Conservation (phyloP, 176 grass and related monocot genomes). For the Cocos nucifera region DNA sequence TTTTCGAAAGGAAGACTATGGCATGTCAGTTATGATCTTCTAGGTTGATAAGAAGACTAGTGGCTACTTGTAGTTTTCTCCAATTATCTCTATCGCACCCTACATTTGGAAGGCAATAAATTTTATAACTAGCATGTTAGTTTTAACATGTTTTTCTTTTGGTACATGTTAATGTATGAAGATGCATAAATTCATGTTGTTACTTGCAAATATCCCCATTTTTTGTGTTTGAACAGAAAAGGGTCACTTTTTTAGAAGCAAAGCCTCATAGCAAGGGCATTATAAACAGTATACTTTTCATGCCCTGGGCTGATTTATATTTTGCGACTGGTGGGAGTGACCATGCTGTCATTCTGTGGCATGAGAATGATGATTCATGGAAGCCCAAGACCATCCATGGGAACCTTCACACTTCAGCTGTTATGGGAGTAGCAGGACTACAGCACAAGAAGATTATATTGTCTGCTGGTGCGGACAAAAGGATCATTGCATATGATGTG, state of each 20-base stretch:
- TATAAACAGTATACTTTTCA: constrained; percentile 88
- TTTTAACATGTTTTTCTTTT: no score
- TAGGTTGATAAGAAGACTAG: no score
- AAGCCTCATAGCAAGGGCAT: constrained; percentile 85
- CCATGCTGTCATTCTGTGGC: constrained; percentile 81
- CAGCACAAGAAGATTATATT: constrained; percentile 71
- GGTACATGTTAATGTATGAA: no score
- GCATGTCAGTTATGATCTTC: no score
- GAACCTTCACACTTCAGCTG: constrained; percentile 73
- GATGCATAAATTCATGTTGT: no score
- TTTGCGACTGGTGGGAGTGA: constrained; percentile 78
- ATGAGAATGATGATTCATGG: constrained; percentile 62
- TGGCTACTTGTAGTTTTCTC: no score
- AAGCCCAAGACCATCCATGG: constrained; percentile 62
- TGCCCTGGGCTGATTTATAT: constrained; percentile 69
- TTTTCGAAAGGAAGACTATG: no score
- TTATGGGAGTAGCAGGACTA: constrained; percentile 75
- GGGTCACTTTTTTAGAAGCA: constrained; percentile 60
- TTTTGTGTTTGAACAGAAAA: constrained; percentile 47
- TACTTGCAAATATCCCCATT: no score
- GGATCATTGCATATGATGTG: constrained; percentile 74
- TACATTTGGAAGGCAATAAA: no score
- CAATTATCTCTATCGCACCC: no score
- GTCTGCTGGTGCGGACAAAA: constrained; percentile 86
- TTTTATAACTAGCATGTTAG: no score